These are phyloP conservation scores for Camellia lanceoleosa DNA, from an alignment of 148 eudicot genomes.

Conservation along the genomic window DNA sequence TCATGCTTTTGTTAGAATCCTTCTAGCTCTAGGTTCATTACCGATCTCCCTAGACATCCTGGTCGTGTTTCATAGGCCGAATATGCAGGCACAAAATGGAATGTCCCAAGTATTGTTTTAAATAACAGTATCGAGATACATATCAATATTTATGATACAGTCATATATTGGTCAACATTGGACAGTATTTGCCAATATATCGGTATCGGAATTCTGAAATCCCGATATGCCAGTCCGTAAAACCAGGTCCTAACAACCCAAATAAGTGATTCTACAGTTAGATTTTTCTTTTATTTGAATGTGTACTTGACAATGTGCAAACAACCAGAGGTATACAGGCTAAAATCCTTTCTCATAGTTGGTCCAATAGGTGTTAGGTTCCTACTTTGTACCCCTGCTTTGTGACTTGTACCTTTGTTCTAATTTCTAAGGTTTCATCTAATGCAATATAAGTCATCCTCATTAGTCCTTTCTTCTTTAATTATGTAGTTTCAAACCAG, in stretches of 20 bases:
- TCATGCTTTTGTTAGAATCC: background rate
- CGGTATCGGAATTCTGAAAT: too few species aligned
- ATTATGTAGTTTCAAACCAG: slow-evolving; percentile 43
- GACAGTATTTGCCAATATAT: too few species aligned
- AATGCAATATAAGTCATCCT: background rate
- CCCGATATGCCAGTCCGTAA: too few species aligned
- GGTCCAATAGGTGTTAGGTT: background rate
- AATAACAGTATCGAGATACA: too few species aligned
- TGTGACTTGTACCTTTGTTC: background rate
- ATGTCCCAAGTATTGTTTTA: background rate
- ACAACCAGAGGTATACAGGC: background rate
- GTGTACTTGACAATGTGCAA: background rate
- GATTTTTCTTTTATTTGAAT: background rate
- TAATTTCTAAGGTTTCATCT: background rate
- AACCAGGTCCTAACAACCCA: background rate
- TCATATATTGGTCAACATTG: too few species aligned
- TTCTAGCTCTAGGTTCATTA: background rate
- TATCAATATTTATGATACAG: too few species aligned
- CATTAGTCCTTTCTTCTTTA: background rate
- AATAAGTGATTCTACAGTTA: background rate
- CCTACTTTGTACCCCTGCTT: background rate
- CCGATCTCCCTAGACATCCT: background rate
- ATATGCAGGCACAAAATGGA: background rate
- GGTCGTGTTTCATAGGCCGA: background rate
- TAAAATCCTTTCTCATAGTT: background rate